These are phyloP conservation scores for Hypoxylon crocopeplum DNA, from an alignment of 495 filamentous ascomycete species.

Conservation along the genomic window DNA sequence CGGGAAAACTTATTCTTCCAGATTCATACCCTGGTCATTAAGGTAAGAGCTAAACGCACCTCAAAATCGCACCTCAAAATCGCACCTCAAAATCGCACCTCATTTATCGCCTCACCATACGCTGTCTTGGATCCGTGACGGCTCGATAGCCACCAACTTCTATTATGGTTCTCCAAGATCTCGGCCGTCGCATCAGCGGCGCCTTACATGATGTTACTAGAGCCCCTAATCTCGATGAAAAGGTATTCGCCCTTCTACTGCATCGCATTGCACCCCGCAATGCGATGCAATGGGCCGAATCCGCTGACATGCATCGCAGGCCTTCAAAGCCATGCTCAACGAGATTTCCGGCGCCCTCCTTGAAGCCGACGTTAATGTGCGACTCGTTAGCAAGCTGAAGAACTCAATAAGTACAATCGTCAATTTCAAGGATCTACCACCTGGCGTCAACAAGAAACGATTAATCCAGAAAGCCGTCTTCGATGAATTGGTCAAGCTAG, in stretches of 20 bases:
- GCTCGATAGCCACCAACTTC: conserved; percentile 17
- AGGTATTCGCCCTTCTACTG: conserved; percentile 60
- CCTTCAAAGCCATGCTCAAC: conserved; percentile 97
- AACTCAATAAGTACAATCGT: conserved; percentile 91
- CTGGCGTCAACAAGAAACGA: conserved; percentile 95
- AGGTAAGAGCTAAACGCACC: no score
- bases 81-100: no score
- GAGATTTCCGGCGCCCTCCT: conserved; percentile 93
- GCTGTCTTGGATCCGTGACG: conserved; percentile 1
- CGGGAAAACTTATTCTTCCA: conserved; percentile 15
- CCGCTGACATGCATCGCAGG: conserved; percentile 56
- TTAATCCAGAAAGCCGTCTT: conserved; percentile 98
- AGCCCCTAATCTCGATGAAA: conserved; percentile 92
- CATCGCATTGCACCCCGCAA: conserved; percentile 2
- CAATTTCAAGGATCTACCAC: conserved; percentile 89
- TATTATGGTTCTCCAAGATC: conserved; percentile 96
- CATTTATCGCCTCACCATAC: neutral
- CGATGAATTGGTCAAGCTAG: conserved; percentile 93
- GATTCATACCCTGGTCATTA: neutral
- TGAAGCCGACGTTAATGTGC: conserved; percentile 94
- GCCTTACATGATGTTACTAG: conserved; percentile 93
- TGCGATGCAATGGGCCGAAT: conserved; percentile 4
- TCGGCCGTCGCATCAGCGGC: conserved; percentile 97
- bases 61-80: no score
- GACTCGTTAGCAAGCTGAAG: conserved; percentile 88